Base-by-base conservation (phyloP, 2,329 filamentous ascomycete genomes). In the Trichoderma breve region DNA sequence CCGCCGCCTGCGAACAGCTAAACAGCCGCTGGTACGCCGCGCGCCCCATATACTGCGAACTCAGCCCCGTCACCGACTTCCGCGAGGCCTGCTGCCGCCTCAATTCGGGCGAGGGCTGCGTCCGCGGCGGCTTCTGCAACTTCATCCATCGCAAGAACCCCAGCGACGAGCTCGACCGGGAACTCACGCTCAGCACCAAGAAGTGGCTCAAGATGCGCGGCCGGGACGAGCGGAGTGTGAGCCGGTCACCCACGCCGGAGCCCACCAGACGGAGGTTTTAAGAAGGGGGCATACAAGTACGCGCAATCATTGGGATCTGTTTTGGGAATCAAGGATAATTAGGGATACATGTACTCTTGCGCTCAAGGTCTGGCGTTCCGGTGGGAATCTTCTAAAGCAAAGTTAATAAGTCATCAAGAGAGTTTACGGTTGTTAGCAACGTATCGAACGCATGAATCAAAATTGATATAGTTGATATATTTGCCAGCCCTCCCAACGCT, bases 111-210 rank as follows among this genome's bases (percentile, higher is more conserved):
- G 96, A 98, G 83, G 96, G 96, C 58, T 99, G 96, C 83, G 94
- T 97, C 57, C 89, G 96, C 75, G 96, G 95, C 74, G 96, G 96
- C 36, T 98, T 98, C 86, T 99, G 96, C 88, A 99, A 99, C 83
- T 99, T 99, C 82, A 99, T 99, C 76, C 96, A 99, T 82, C 90
- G 96, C 79, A 99, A 99, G 86, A 96, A 98, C 81, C 96, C 96
- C 4, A 90, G 89, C 76, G 86, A 93, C 12, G 95, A 98, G 84
- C 85, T 99, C 77, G 96, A 99, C 74, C 86, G 92, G 74, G 96
- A 99, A 76, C 82, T 99, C 77, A 90, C 92, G 74, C 87, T 98
- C 76, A 90, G 90, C 78, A 98, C 95, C 74, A 97, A 97, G 89
- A 98, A 98, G 87, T 98, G 95, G 95, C 85, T 98, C 80, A 93